Evolutionary conservation across 1,284 basidiomycete genomes (phyloP), one percentile per base, ranked within the genome.

Genomic region (Dichomitus squalens): DNA sequence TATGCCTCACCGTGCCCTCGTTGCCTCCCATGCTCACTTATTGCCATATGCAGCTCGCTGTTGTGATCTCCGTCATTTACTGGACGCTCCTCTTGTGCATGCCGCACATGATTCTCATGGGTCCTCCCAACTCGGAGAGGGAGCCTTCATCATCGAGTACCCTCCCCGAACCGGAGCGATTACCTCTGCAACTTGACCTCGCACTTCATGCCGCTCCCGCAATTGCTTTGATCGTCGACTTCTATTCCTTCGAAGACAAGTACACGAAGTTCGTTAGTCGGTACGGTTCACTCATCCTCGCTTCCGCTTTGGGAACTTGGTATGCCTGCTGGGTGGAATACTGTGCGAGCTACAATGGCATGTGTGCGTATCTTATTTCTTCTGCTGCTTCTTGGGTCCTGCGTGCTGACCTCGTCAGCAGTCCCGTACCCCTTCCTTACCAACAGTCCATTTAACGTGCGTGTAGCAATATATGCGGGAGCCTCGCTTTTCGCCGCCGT

Each of bases 391-490:
- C 33, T 38, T 5, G 35, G 21, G n/a, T n/a, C n/a, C 31, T 34
- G 56, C 25, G 34, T 46, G 14, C 35, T 34, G 29, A 57, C 35
- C 25, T 56, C 33, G n/a, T 39, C 29, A 23, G 4, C 59, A 90
- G 88, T 92, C 72, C 90, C 92, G 18, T 93, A 93, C 72, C 92
- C 92, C 0, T 93, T 93, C 76, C 76, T 94, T 57, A 89, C 84
- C 0, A 66, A 86, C 27, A 86, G 80, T 66, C 72, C 81, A 0
- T 74, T 84, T 14, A 65, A 72, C 7, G 72, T 78, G 31, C 81
- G 91, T 16, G 60, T 85, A n/a, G 72, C 67, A 18, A 90, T 92
- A 27, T 94, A 93, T 71, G 64, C 68, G 7, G 78, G 74, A 2
- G 79, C 81, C 0, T 78, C 80, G 0, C 52, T 72, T 0, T 73